phyloP scores from a whole-genome alignment of 1,139 yeast genomes.

The Geotrichum bryndzae region DNA sequence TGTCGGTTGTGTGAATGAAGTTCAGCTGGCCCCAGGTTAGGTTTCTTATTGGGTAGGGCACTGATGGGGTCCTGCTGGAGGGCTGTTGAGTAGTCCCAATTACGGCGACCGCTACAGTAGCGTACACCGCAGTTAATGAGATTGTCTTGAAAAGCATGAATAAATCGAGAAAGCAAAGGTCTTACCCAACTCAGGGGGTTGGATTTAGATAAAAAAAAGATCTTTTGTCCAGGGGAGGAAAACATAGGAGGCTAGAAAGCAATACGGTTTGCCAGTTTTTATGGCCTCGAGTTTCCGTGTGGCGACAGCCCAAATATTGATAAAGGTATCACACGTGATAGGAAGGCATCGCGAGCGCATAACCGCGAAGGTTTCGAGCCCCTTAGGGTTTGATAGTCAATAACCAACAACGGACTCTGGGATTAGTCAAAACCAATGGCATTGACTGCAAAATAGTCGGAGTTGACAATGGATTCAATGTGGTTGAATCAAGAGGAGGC shows the following conservation, averaged over 20 bases:
- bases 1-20: conserved; percentile 88
- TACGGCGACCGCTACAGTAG: not conserved
- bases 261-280: not conserved
- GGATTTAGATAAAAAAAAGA: not conserved
- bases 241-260: not conserved
- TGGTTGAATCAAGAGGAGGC: too few species aligned
- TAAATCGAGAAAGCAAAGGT: not conserved
- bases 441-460: too few species aligned
- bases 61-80: not conserved
- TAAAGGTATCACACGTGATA: not conserved
- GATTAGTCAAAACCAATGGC: too few species aligned
- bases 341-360: not conserved
- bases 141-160: not conserved
- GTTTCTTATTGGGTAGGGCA: conserved; percentile 36
- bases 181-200: not conserved
- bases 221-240: not conserved
- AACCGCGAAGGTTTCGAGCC: not conserved
- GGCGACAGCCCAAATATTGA: not conserved
- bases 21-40: conserved; percentile 66
- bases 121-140: not conserved
- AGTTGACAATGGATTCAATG: too few species aligned
- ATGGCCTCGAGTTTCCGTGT: not conserved
- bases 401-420: too few species aligned
- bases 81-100: not conserved
- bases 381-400: not conserved